Base-by-base conservation (phyloP, 345 rosid species). In the Eucalyptus pauciflora region DNA sequence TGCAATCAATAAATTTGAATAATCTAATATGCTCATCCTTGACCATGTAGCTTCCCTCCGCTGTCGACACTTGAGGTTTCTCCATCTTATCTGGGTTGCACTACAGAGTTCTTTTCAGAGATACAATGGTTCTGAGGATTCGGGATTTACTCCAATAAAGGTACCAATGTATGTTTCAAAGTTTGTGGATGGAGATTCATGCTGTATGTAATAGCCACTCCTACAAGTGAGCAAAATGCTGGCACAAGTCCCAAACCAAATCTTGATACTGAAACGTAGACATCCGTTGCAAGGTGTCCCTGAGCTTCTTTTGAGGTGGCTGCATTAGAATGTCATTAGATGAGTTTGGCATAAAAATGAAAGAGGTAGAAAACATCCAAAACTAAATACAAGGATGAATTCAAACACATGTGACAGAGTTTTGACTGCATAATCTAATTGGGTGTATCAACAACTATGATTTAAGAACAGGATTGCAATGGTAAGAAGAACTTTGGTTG, bases 231-330 rank as follows among this genome's bases (percentile, higher is more conserved):
- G 92, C 98, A 96, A 16, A 95, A 88, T 13, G 98, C 99, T 2
- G 98, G 99, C 85, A 97, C 93, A 50, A 97, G 95, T 87, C 99
- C 99, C 91, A 97, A 89, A 16, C 99, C 99, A 37, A 92, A 94
- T 92, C 99, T 94, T 41, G 99, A 93, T 58, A 96, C 95, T 49
- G 99, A 96, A 60, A 94, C 27, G 92, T 91, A 54, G 27, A 87
- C 33, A 49, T 37, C 83, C 18, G 48, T 48, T 7, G 90, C 79
- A 54, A 93, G 87, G 91, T 85, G 83, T 87, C 91, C 90, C 81
- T 89, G 86, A 45, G 93, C 88, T 90, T 24, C 81, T 4, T 96
- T 94, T 14, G 96, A 89, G 85, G 87, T 85, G 87, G 93, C 99
- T 97, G 94, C 92, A 90, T 85, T 87, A 56, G 62, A 76, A 43